Evolutionary conservation across 805 yeast species (phyloP), one percentile per base, ranked within the genome.

Genomic region (Hanseniaspora clermontiae): DNA sequence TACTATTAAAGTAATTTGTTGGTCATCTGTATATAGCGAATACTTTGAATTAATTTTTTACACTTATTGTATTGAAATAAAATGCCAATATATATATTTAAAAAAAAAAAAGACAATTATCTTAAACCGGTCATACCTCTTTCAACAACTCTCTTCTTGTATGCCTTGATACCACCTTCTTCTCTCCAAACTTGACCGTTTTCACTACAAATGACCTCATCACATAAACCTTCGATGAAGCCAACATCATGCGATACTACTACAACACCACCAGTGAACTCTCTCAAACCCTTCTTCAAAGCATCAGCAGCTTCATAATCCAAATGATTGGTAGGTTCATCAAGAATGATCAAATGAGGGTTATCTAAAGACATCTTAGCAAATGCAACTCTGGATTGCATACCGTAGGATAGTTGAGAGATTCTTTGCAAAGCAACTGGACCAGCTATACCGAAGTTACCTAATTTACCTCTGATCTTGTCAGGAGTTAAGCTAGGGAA

Each of bases 261-360:
- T 63, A 93, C 76, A 29, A 93, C 85, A 70, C 98, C 98, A 67
- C 98, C 98, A 65, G 87, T 79, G 77, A 90, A 93, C 59, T 79
- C 81, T 60, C 78, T 81, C 67, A 93, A 75, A 0, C 97, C 97
- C 45, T 85, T 95, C 9, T 93, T 83, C 59, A 93, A 77, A 0
- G 98, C 98, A 69, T 93, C 98, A 65, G 93, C 75, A 79, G 97
- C 98, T 38, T 95, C 84, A 9, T 96, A 91, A 84, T 93, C 98
- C 78, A 93, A 81, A 72, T 93, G 98, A 73, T 93, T 93, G 7
- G 96, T 87, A 71, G 98, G 98, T 77, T 93, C 98, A 76, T 93
- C 98, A 62, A 93, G 74, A 65, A 93, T 82, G 65, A 93, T 76
- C 46, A 93, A 81, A 68, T 93, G 98, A 19, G 98, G 98, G 60